These are phyloP conservation scores for Claviceps cyperi DNA, from an alignment of 2,329 filamentous ascomycete species.

Conservation along the genomic window DNA sequence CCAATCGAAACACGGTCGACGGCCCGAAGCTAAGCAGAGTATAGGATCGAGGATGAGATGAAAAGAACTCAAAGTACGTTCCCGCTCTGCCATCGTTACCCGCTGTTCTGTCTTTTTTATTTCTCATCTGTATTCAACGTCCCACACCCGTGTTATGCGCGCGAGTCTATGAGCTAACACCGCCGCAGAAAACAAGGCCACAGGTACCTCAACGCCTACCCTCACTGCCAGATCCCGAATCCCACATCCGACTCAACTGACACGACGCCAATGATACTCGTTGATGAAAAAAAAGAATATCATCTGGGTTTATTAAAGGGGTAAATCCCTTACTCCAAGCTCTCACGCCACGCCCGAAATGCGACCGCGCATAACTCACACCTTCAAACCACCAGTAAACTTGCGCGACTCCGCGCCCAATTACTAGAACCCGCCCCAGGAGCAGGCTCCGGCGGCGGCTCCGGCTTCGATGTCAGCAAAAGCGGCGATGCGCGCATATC, in stretches of 20 bases:
- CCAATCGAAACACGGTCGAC: constrained; percentile 1
- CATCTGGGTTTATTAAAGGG: constrained; percentile 96
- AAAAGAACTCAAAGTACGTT: constrained; percentile 85
- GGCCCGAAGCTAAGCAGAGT: constrained; percentile 10
- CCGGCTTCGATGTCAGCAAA: constrained; percentile 90
- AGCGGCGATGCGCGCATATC: constrained; percentile 93
- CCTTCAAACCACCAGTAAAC: constrained; percentile 49
- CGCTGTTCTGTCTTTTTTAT: no score
- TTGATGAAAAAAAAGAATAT: constrained; percentile 52
- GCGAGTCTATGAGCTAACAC: constrained; percentile 13
- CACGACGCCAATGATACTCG: background rate
- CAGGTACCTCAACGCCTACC: constrained; percentile 46
- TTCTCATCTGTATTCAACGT: no score
- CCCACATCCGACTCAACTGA: constrained; percentile 6
- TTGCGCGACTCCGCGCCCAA: constrained; percentile 85
- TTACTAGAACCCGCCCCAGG: constrained; percentile 80
- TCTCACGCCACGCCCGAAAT: background rate
- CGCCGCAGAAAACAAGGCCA: constrained; percentile 84
- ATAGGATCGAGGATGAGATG: constrained; percentile 99
- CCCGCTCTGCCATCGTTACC: background rate
- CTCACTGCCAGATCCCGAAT: no score
- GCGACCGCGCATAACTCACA: constrained; percentile 44
- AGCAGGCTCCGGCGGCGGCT: constrained; percentile 59
- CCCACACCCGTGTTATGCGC: no score
- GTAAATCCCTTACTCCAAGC: constrained; percentile 31